Percentiles rank a stretch among this genome's conserved stretches.
These are phyloP conservation scores for Penicillium nucicola DNA, from an alignment of 495 filamentous ascomycete species.

Conservation along the genomic window DNA sequence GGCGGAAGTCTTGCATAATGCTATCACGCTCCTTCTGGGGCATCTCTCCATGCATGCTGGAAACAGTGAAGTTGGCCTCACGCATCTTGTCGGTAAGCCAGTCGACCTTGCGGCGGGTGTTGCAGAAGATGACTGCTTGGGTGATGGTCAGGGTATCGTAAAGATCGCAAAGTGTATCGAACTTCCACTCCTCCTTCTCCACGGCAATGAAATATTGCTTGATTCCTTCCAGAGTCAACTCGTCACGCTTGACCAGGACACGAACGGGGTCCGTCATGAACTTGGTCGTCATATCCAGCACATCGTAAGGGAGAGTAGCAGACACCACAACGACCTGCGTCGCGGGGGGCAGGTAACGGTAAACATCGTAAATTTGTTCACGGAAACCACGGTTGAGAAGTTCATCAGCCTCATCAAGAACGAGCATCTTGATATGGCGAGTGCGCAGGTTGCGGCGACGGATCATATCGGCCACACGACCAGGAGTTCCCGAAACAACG, in stretches of 20 bases:
- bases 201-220: conserved; percentile 99
- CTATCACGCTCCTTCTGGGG: conserved; percentile 94
- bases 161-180: conserved; percentile 98
- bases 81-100: conserved; percentile 99
- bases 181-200: conserved; percentile 99
- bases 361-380: conserved; percentile 99
- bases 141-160: conserved; percentile 99
- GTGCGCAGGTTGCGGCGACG: conserved; percentile 91
- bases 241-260: conserved; percentile 99
- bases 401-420: conserved; percentile 97
- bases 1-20: conserved; percentile 99
- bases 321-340: conserved; percentile 98
- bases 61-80: conserved; percentile 96
- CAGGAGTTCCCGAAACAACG: conserved; percentile 93
- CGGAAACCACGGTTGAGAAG: conserved; percentile 89
- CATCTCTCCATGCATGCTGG: conserved; percentile 99
- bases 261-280: conserved; percentile 99
- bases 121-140: conserved; percentile 99
- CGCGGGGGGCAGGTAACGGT: conserved; percentile 90
- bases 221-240: conserved; percentile 95
- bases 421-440: conserved; percentile 96
- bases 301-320: conserved; percentile 95
- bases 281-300: conserved; percentile 98
- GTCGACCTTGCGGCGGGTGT: conserved; percentile 98
- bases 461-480: conserved; percentile 98